Evolutionary conservation across 2,329 filamentous ascomycete species (phyloP).

Genomic region (Xylariaceae sp.): DNA sequence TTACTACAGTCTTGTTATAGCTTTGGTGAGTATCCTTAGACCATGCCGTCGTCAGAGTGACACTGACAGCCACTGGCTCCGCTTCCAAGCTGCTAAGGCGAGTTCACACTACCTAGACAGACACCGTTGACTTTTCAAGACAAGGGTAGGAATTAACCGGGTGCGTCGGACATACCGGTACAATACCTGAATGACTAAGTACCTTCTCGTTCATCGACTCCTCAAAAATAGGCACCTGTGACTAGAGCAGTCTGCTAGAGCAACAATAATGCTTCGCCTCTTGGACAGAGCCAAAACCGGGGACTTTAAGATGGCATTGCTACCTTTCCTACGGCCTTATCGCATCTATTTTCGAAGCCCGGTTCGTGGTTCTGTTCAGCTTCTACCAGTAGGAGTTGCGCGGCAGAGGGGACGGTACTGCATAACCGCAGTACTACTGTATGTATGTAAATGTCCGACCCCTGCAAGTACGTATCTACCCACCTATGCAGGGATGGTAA

Average conservation of each 20-base stretch:
- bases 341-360: not conserved
- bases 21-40: not conserved
- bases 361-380: conserved; percentile 11
- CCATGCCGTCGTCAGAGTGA: not conserved
- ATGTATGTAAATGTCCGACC: conserved; percentile 3
- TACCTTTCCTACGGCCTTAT: not conserved
- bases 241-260: not conserved
- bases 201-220: no score
- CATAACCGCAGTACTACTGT: no score
- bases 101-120: not conserved
- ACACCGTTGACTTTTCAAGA: not conserved
- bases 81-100: not conserved
- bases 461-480: no score
- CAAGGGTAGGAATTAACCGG: no score
- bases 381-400: conserved; percentile 20
- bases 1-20: not conserved
- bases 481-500: conserved; percentile 23
- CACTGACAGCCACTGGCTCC: not conserved
- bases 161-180: no score
- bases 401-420: conserved; percentile 4
- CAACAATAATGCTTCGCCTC: not conserved
- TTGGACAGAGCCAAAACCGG: not conserved
- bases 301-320: not conserved
- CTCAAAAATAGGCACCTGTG: no score
- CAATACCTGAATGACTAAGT: no score